These are phyloP conservation scores for Aspergillus panamensis DNA, from an alignment of 495 filamentous ascomycete species.

Conservation along the genomic window DNA sequence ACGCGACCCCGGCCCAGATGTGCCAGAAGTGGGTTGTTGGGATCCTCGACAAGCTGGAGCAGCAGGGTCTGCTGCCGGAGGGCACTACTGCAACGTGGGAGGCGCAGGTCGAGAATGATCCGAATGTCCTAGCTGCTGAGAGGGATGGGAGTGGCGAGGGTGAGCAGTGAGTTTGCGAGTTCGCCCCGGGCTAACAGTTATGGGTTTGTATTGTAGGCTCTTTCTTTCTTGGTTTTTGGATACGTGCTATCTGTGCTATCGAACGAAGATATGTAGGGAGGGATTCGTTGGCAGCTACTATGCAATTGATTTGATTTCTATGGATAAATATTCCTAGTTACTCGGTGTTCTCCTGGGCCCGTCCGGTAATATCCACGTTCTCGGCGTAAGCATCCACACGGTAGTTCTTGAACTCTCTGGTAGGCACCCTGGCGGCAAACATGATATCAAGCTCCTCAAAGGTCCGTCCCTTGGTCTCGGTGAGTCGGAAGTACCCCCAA, in stretches of 20 bases:
- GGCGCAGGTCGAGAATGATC: neutral
- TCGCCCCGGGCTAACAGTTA: no score
- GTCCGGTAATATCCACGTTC: slow-evolving; percentile 45
- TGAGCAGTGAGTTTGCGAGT: no score
- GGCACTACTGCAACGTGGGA: neutral
- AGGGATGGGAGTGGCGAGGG: no score
- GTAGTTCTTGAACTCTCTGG: slow-evolving; percentile 22
- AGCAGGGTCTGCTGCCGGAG: neutral
- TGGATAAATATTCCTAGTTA: no score
- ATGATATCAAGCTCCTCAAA: slow-evolving; percentile 55
- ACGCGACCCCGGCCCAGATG: neutral
- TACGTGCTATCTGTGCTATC: no score
- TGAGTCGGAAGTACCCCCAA: slow-evolving; percentile 54
- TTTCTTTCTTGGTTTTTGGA: no score
- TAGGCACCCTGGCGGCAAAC: slow-evolving; percentile 48
- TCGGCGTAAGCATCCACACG: slow-evolving; percentile 30
- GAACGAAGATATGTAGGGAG: no score
- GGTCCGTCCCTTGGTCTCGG: slow-evolving; percentile 57
- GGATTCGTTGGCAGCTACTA: no score
- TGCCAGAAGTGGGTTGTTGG: neutral
- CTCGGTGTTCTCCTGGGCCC: no score
- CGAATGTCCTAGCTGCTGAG: no score
- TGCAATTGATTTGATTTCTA: no score
- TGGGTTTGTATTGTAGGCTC: no score
- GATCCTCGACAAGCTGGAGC: neutral